Base-by-base conservation (phyloP, 495 filamentous ascomycete genomes). In the Podospora fimiseda region DNA sequence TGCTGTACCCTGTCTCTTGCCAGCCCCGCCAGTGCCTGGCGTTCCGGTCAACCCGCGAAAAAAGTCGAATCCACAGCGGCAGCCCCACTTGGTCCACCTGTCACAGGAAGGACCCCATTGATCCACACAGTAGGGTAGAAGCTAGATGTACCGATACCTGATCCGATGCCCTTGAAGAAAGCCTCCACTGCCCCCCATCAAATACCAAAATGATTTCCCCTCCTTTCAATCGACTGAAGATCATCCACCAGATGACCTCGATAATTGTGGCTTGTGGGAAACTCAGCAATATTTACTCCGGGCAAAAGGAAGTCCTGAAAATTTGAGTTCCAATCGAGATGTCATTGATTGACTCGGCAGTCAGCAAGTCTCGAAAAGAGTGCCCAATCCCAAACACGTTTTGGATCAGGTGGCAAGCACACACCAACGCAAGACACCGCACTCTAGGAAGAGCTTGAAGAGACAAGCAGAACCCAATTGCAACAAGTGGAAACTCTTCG, bases 41-140 rank as follows among this genome's bases (percentile, higher is more conserved):
- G 42, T 30, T 56, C 44, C 56, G 37, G 43, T 50, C 55, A 58
- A 52, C 52, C 58, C 50, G 22, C 22, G 50, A 61, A 36, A n/a
- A 44, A 57, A 22, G 42, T 15, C 48, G 52, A 55, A 48, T 24
- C 51, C 63, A 66, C 57, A 55, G 50, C 55, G 55, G 55, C 48
- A 60, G 54, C 47, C 64, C 64, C 62, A 65, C 55, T 23, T 52
- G 49, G 37, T 60, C 64, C 60, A 65, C 55, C 27, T 52, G 52
- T 53, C 55, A 62, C 46, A 39, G 48, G 19, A 47, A 44, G 30
- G 27, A 43, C 39, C 39, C 43, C n/a, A n/a, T n/a, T 46, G 47
- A 27, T 0, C 15, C 7, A 43, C 46, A 33, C 42, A 21, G 33
- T 20, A 16, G 16, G 5, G 52, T 33, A 5, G 11, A 11, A 33